Base-by-base conservation (phyloP, 139 green algal genomes). In the Chlamydomonas incerta region DNA sequence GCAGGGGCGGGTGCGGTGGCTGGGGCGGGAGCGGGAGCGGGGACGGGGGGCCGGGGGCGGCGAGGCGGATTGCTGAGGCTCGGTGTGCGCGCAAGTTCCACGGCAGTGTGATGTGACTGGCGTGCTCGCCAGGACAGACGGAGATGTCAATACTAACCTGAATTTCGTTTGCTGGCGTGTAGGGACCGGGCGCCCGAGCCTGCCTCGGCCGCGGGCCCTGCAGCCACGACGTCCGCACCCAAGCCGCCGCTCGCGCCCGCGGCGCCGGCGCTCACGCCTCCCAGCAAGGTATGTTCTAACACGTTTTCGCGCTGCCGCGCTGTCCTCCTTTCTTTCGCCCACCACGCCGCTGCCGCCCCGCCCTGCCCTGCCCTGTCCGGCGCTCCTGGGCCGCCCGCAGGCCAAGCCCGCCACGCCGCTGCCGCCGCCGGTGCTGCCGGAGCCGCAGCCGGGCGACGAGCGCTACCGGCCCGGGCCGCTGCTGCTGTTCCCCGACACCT, bases 401-500 rank as follows among this genome's bases (percentile, higher is more conserved):
- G 10, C 68, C 28, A 33, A 69, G 29, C 63, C 63, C 28, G 63
- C 63, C 28, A 23, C 63, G 26, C 63, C 63, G 15, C 52, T 3
- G 11, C 68, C 62, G 3, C 24, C 47, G 57, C 79, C 50, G 35
- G 68, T 34, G 71, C 60, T 80, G 2, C 74, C 74, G 2, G 23
- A 24, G 50, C 79, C 41, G 24, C 41, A 50, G 41, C 41, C 41
- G 41, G 31, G 26, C 63, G 63, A 75, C 5, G 37, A 20, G 18
- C 14, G 13, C 10, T 77, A 71, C 68, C 21, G 6, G 15, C 55
- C 46, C 20, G 94, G 93, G 6, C 94, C 94, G 26, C 88, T 97
- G 85, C 90, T 97, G 41, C 81, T 97, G 31, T 94, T 97, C 69
- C 90, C 92, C 0, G 94, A 97, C 86, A 97, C 94, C 74, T 93